Conservation (phyloP, 352 stramenopile species). For the Phytophthora pluvialis region DNA sequence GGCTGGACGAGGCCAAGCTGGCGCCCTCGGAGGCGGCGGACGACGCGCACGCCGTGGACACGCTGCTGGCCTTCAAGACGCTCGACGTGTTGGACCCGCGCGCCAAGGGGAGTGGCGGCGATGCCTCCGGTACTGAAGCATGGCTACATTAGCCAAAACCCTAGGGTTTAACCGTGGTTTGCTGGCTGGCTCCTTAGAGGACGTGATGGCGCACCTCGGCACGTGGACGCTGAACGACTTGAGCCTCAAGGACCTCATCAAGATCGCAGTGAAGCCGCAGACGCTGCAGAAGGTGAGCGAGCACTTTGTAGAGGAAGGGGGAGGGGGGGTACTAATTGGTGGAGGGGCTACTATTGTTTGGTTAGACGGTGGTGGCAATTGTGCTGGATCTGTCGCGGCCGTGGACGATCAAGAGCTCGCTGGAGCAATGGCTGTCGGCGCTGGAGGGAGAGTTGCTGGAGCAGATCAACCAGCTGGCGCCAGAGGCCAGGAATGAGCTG, state of each 20-base stretch:
- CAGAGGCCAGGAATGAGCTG: slow-evolving; percentile 61
- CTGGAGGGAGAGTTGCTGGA: slow-evolving; percentile 73
- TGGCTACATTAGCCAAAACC: not conserved
- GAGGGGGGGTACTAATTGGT: not conserved
- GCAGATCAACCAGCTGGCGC: slow-evolving; percentile 70
- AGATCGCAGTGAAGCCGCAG: slow-evolving; percentile 66
- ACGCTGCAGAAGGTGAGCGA: slow-evolving; percentile 50
- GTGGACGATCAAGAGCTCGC: slow-evolving; percentile 83
- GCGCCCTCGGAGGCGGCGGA: slow-evolving; percentile 14
- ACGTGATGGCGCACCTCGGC: slow-evolving; percentile 78
- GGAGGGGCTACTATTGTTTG: slow-evolving; percentile 2
- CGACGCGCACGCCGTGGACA: slow-evolving; percentile 44
- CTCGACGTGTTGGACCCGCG: slow-evolving; percentile 74
- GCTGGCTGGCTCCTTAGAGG: slow-evolving; percentile 41
- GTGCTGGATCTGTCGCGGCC: slow-evolving; percentile 76
- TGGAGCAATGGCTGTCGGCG: slow-evolving; percentile 84
- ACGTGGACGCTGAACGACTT: slow-evolving; percentile 83
- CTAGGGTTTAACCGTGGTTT: slow-evolving; percentile 4
- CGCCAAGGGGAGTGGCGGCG: slow-evolving; percentile 53
- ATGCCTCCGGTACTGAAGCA: slow-evolving; percentile 43
- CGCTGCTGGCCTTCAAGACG: slow-evolving; percentile 66
- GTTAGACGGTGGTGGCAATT: slow-evolving; percentile 67
- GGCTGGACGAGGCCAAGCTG: slow-evolving; percentile 56
- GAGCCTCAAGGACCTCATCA: slow-evolving; percentile 68
- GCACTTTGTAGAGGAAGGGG: too few species aligned